These are phyloP conservation scores for Lasiodiplodia citricola DNA, from an alignment of 2,329 filamentous ascomycete species.

Conservation along the genomic window DNA sequence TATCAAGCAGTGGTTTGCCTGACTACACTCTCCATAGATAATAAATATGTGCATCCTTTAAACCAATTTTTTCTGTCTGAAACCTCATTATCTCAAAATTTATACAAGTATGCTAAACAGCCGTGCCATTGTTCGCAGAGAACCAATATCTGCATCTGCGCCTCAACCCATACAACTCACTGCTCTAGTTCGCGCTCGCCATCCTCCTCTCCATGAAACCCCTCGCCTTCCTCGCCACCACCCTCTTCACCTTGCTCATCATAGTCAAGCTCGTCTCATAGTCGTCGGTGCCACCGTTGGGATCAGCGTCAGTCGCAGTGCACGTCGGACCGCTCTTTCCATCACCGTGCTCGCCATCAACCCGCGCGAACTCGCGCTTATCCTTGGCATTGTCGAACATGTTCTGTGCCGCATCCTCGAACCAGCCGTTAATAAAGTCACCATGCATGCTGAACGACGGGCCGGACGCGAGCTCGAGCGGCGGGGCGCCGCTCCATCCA, in stretches of 20 bases:
- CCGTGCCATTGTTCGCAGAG: no score
- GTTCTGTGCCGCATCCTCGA: slow-evolving; percentile 47
- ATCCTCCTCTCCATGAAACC: not conserved
- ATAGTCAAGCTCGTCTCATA: slow-evolving; percentile 45
- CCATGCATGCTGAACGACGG: slow-evolving; percentile 52
- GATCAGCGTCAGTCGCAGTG: slow-evolving; percentile 49
- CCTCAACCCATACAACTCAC: no score
- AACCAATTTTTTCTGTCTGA: no score
- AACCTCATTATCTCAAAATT: no score
- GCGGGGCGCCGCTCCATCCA: slow-evolving; percentile 53
- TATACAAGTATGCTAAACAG: no score
- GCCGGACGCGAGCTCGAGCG: slow-evolving; percentile 52
- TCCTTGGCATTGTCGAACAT: slow-evolving; percentile 47
- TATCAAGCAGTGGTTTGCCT: no score
- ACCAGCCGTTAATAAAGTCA: slow-evolving; percentile 57
- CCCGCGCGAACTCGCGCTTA: slow-evolving; percentile 43
- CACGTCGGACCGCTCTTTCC: slow-evolving; percentile 40
- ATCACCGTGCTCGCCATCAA: slow-evolving; percentile 44
- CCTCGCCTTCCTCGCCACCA: not conserved
- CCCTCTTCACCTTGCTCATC: slow-evolving; percentile 28
- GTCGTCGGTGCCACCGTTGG: slow-evolving; percentile 48
- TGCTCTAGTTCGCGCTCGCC: not conserved
- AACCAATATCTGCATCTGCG: no score
- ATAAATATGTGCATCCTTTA: no score
- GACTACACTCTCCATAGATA: no score